Conservation (phyloP, 805 yeast genomes). For the Metschnikowia santaceciliae region DNA sequence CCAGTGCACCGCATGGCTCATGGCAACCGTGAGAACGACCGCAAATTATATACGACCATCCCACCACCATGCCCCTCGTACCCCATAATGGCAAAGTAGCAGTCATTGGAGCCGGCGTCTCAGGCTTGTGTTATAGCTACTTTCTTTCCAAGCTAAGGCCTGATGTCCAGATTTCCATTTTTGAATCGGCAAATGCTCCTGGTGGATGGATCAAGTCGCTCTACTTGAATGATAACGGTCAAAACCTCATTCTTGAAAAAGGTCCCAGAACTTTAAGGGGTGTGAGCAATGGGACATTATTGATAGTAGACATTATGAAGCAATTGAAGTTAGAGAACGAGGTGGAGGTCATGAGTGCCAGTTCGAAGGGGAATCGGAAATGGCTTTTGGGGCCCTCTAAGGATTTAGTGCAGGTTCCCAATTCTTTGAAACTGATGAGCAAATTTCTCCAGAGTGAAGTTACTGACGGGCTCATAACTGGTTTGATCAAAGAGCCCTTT, state of each 20-base stretch:
- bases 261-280: constrained; percentile 94
- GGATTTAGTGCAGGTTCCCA: constrained; percentile 53
- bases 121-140: constrained; percentile 74
- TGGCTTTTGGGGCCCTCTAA: constrained; percentile 51
- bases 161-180: constrained; percentile 60
- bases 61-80: constrained; percentile 16
- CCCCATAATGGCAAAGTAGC: constrained; percentile 48
- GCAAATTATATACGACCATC: not conserved
- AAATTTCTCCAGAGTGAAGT: constrained; percentile 41
- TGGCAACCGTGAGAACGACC: not conserved
- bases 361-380: constrained; percentile 66
- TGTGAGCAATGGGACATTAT: constrained; percentile 68
- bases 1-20: constrained; percentile 2
- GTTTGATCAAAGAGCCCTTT: constrained; percentile 52
- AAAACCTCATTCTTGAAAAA: constrained; percentile 53
- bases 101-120: constrained; percentile 83
- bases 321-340: constrained; percentile 46
- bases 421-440: constrained; percentile 28
- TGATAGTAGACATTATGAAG: constrained; percentile 58
- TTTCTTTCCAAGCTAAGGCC: constrained; percentile 72
- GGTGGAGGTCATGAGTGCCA: constrained; percentile 54
- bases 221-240: constrained; percentile 23
- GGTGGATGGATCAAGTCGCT: constrained; percentile 82
- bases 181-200: constrained; percentile 49
- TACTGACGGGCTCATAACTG: constrained; percentile 41